These are phyloP conservation scores for Geosmithia putterillii DNA, from an alignment of 2,329 filamentous ascomycete genomes.

Conservation along the genomic window DNA sequence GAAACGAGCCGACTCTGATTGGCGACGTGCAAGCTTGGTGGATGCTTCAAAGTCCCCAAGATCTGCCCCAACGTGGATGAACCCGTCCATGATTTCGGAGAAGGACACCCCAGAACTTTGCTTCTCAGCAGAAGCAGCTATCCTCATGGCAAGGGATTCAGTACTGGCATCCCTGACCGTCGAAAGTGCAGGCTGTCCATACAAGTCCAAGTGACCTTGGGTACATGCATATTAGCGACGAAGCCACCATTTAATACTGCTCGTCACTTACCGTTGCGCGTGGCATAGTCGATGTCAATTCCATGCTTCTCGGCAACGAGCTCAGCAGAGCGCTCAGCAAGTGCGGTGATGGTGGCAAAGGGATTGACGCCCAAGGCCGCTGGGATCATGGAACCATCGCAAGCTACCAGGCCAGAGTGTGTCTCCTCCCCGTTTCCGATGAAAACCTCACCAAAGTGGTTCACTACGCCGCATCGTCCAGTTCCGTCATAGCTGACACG, in stretches of 20 bases:
- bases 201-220: constrained; percentile 36
- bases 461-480: constrained; percentile 43
- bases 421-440: constrained; percentile 35
- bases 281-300: constrained; percentile 30
- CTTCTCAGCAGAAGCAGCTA: constrained; percentile 27
- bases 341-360: constrained; percentile 55
- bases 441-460: constrained; percentile 50
- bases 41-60: constrained; percentile 1
- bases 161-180: constrained; percentile 12
- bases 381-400: constrained; percentile 50
- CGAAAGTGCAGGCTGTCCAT: constrained; percentile 33
- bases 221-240: background rate
- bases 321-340: constrained; percentile 52
- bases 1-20: constrained; percentile 2
- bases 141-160: constrained; percentile 9
- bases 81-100: constrained; percentile 52
- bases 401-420: constrained; percentile 46
- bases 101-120: constrained; percentile 43
- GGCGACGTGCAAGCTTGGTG: constrained; percentile 2
- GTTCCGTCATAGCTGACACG: constrained; percentile 49
- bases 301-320: constrained; percentile 26
- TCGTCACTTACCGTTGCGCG: constrained; percentile 15
- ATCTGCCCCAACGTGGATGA: constrained; percentile 35
- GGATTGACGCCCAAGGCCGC: constrained; percentile 54
- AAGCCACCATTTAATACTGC: background rate